Percentiles rank a stretch among this genome's conserved stretches.
Evolutionary conservation across 2,329 filamentous ascomycete species (phyloP).

Genomic region (Cephalotrichum gorgonifer): DNA sequence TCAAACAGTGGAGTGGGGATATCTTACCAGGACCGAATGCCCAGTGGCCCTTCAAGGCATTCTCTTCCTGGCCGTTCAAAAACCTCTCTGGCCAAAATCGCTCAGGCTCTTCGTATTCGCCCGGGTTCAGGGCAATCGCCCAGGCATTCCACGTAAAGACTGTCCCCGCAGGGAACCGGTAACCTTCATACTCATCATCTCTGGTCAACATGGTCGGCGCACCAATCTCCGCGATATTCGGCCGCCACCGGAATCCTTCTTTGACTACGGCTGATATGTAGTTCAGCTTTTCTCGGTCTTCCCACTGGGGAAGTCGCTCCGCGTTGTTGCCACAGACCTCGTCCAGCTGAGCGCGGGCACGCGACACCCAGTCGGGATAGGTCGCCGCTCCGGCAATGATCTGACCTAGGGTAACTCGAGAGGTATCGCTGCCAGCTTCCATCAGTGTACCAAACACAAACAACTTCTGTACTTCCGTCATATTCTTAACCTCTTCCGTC

Average conservation of each 20-base stretch:
- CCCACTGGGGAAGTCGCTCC: slow-evolving; percentile 26
- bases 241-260: slow-evolving; percentile 34
- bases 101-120: background rate
- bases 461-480: background rate
- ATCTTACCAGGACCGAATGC: background rate
- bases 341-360: slow-evolving; percentile 31
- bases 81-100: background rate
- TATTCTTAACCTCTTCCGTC: background rate
- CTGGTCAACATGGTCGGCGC: slow-evolving; percentile 27
- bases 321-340: slow-evolving; percentile 24
- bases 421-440: slow-evolving; percentile 32
- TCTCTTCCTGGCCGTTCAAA: background rate
- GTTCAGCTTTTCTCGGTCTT: slow-evolving; percentile 26
- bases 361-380: slow-evolving; percentile 20
- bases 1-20: background rate
- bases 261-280: slow-evolving; percentile 33
- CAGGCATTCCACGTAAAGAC: slow-evolving; percentile 17
- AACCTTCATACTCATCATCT: slow-evolving; percentile 34
- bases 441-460: slow-evolving; percentile 16
- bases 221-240: slow-evolving; percentile 26
- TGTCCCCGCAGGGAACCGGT: slow-evolving; percentile 30
- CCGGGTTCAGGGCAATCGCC: background rate
- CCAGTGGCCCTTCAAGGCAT: background rate
- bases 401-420: slow-evolving; percentile 21
- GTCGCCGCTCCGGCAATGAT: slow-evolving; percentile 17